Evolutionary conservation across 2,329 filamentous ascomycete species (phyloP).

Genomic region (Claviceps maximensis): DNA sequence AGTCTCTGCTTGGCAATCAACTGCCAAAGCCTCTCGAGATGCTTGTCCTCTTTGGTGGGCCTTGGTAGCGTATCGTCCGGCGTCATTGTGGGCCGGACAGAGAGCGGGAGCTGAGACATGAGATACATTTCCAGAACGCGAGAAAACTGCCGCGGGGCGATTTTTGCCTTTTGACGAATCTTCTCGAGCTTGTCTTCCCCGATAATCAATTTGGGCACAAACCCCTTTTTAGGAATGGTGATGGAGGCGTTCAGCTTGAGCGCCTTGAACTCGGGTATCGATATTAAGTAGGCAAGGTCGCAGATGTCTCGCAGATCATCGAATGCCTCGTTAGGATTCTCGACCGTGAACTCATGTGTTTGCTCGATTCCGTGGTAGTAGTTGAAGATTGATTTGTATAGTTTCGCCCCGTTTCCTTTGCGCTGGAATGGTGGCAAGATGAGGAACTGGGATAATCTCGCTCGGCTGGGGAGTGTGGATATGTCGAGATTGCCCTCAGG

Average conservation of each 20-base stretch:
- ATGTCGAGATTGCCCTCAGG: slow-evolving; percentile 33
- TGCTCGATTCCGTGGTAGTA: slow-evolving; percentile 53
- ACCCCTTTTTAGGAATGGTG: slow-evolving; percentile 33
- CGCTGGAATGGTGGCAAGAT: slow-evolving; percentile 79
- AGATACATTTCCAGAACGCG: slow-evolving; percentile 65
- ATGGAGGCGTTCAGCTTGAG: slow-evolving; percentile 42
- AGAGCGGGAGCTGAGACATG: slow-evolving; percentile 43
- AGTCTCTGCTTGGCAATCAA: slow-evolving; percentile 65
- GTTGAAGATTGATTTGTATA: slow-evolving; percentile 71
- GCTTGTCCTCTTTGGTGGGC: slow-evolving; percentile 41
- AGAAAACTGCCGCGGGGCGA: slow-evolving; percentile 62
- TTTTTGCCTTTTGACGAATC: slow-evolving; percentile 52
- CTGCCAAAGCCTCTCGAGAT: slow-evolving; percentile 57
- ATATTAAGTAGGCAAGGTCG: slow-evolving; percentile 54
- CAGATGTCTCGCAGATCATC: slow-evolving; percentile 66
- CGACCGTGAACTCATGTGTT: slow-evolving; percentile 76
- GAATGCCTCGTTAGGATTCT: slow-evolving; percentile 83
- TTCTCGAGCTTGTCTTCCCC: slow-evolving; percentile 40
- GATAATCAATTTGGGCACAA: slow-evolving; percentile 40
- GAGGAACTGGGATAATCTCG: slow-evolving; percentile 85
- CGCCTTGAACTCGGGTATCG: slow-evolving; percentile 41
- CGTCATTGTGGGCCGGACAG: slow-evolving; percentile 39
- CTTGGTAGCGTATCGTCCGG: slow-evolving; percentile 28
- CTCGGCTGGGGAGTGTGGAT: slow-evolving; percentile 56
- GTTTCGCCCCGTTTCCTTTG: slow-evolving; percentile 61